A percentile compares a stretch with the other conserved stretches of the same genome.
These are phyloP conservation scores for Mucor mucedo DNA, from an alignment of 371 early-diverging fungal species.

Conservation along the genomic window DNA sequence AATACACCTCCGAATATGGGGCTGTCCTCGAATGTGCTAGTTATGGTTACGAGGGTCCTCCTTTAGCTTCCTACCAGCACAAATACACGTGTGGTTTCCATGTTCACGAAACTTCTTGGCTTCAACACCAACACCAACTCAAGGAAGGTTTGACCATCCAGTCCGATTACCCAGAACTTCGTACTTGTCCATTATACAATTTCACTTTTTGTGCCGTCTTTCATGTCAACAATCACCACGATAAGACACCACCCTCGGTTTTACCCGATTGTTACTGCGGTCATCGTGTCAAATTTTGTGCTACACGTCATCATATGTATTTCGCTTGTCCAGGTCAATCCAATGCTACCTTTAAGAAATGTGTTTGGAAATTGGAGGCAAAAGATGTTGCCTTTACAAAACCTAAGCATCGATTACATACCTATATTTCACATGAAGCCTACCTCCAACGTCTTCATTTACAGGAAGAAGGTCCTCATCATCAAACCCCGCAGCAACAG, in stretches of 20 bases:
- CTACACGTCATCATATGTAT: background rate
- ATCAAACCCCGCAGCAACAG: background rate
- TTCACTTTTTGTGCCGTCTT: slow-evolving; percentile 53
- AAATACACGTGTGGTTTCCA: slow-evolving; percentile 51
- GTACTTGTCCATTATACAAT: slow-evolving; percentile 48
- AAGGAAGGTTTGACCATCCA: slow-evolving; percentile 16
- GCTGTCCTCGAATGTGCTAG: slow-evolving; percentile 25
- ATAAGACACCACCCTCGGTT: slow-evolving; percentile 12
- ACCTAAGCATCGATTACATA: slow-evolving; percentile 14
- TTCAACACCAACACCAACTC: slow-evolving; percentile 22
- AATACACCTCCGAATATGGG: slow-evolving; percentile 26
- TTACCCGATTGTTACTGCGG: slow-evolving; percentile 40
- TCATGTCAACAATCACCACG: slow-evolving; percentile 25
- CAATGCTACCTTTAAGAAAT: slow-evolving; percentile 37
- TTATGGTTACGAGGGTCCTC: background rate
- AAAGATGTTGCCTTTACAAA: slow-evolving; percentile 36
- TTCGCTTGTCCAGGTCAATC: slow-evolving; percentile 39
- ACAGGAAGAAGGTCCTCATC: background rate
- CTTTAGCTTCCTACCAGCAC: background rate
- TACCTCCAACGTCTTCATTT: background rate
- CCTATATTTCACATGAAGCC: background rate
- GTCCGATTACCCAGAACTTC: slow-evolving; percentile 37
- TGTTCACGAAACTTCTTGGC: slow-evolving; percentile 47
- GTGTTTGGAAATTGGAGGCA: slow-evolving; percentile 36
- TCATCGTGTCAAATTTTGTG: slow-evolving; percentile 17